These are phyloP conservation scores for Linum tenue DNA, from an alignment of 345 rosid species.

Conservation along the genomic window DNA sequence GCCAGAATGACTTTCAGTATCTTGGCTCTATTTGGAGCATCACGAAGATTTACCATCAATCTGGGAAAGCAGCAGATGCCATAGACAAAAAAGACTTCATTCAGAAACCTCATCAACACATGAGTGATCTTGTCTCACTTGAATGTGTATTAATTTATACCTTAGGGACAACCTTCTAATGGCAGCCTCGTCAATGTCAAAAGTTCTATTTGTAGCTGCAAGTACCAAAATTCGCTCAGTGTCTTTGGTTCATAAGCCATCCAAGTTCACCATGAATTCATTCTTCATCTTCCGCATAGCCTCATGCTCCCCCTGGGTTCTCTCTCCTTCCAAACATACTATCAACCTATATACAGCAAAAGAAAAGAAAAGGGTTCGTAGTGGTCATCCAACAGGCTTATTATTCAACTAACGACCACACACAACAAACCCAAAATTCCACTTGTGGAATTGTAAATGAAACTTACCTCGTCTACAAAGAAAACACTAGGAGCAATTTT, in stretches of 20 bases:
- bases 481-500: constrained; percentile 81
- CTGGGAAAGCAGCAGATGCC: constrained; percentile 25
- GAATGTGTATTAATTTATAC: constrained; percentile 15
- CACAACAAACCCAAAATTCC: background rate
- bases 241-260: constrained; percentile 73
- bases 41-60: constrained; percentile 86
- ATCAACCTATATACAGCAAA: constrained; percentile 53
- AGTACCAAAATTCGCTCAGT: constrained; percentile 82
- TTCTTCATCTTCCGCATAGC: constrained; percentile 88
- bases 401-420: background rate
- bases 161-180: constrained; percentile 84
- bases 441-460: constrained; percentile 2
- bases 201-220: constrained; percentile 93
- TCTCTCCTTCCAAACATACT: constrained; percentile 94
- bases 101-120: background rate
- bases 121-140: background rate
- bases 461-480: constrained; percentile 83
- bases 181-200: constrained; percentile 97
- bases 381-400: background rate
- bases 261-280: constrained; percentile 97
- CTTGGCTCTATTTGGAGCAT: constrained; percentile 72
- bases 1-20: constrained; percentile 71
- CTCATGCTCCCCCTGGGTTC: constrained; percentile 75
- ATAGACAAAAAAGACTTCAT: background rate
- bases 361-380: constrained; percentile 3